Evolutionary conservation across 768 basidiomycete genomes (phyloP).

Genomic region (Nidularia sp.): DNA sequence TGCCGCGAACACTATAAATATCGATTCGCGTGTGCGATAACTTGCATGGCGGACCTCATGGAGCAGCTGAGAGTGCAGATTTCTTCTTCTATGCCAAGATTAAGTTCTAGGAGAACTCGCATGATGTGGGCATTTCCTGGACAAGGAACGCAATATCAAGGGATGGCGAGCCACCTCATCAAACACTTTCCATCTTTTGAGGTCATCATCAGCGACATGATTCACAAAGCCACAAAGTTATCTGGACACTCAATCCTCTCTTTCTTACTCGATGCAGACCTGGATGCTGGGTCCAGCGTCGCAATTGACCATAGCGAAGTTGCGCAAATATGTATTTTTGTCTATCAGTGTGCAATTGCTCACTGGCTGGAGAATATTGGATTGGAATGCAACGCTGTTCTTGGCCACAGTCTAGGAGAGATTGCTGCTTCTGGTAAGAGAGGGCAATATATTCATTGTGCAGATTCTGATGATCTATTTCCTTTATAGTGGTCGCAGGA

Average conservation of each 20-base stretch:
- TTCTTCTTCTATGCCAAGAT: slow-evolving; percentile 2
- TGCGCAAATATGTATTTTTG: slow-evolving; percentile 30
- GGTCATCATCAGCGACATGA: slow-evolving; percentile 17
- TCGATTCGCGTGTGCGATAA: slow-evolving; percentile 24
- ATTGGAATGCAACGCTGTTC: slow-evolving; percentile 22
- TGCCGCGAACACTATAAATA: slow-evolving; percentile 30
- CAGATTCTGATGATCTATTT: neutral
- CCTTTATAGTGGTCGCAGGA: neutral
- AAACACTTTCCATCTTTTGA: slow-evolving; percentile 22
- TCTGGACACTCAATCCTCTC: slow-evolving; percentile 22
- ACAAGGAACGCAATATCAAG: slow-evolving; percentile 31
- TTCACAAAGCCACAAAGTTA: slow-evolving; percentile 17
- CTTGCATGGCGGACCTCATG: slow-evolving; percentile 25
- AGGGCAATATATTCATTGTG: neutral
- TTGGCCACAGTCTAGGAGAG: slow-evolving; percentile 33
- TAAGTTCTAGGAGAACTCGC: slow-evolving; percentile 5
- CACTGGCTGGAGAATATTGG: slow-evolving; percentile 24
- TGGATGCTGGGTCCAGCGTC: slow-evolving; percentile 9
- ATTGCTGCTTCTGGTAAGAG: slow-evolving; percentile 29
- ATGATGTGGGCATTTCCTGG: slow-evolving; percentile 29
- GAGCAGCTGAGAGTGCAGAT: slow-evolving; percentile 20
- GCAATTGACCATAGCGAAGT: slow-evolving; percentile 24
- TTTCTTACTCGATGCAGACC: slow-evolving; percentile 20
- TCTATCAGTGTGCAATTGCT: slow-evolving; percentile 28
- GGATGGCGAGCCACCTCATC: slow-evolving; percentile 28